Conservation (phyloP, 192 early-diverging fungal species). For the Coemansia sp. region DNA sequence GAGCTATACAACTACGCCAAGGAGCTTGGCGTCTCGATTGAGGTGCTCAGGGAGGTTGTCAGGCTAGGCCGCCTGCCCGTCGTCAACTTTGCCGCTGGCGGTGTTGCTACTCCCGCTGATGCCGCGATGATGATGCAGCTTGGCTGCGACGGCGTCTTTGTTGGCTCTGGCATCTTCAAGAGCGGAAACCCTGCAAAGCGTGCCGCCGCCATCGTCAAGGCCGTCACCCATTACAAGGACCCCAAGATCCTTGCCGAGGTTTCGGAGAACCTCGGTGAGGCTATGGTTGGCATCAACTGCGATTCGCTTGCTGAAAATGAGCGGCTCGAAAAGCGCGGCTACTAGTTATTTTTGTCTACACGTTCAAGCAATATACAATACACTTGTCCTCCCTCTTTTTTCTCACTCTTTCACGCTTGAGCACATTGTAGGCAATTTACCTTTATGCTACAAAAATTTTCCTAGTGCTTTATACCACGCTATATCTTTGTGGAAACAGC, state of each 20-base stretch:
- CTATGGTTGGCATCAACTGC: constrained; percentile 95
- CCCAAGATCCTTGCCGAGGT: constrained; percentile 84
- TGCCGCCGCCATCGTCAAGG: constrained; percentile 92
- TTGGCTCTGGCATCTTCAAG: constrained; percentile 98
- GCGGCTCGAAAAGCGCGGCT: constrained; percentile 50
- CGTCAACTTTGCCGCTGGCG: constrained; percentile 98
- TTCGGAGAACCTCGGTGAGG: constrained; percentile 90
- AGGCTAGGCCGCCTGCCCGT: constrained; percentile 89
- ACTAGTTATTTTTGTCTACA: constrained; percentile 1
- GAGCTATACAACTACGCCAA: constrained; percentile 96
- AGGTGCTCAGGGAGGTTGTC: constrained; percentile 87
- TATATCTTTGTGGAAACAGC: no score
- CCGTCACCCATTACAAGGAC: constrained; percentile 95
- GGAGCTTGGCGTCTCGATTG: constrained; percentile 89
- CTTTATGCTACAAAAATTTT: no score
- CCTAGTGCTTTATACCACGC: no score
- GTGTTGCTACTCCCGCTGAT: constrained; percentile 97
- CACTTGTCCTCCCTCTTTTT: no score
- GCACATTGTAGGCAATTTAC: no score
- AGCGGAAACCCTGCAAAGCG: constrained; percentile 90
- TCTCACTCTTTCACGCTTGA: neutral
- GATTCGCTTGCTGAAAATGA: constrained; percentile 44
- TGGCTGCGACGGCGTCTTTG: constrained; percentile 98
- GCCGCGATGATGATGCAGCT: constrained; percentile 99
- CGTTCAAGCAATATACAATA: no score